Evolutionary conservation across 2,329 filamentous ascomycete species (phyloP).

Genomic region (Aspergillus carbonarius): DNA sequence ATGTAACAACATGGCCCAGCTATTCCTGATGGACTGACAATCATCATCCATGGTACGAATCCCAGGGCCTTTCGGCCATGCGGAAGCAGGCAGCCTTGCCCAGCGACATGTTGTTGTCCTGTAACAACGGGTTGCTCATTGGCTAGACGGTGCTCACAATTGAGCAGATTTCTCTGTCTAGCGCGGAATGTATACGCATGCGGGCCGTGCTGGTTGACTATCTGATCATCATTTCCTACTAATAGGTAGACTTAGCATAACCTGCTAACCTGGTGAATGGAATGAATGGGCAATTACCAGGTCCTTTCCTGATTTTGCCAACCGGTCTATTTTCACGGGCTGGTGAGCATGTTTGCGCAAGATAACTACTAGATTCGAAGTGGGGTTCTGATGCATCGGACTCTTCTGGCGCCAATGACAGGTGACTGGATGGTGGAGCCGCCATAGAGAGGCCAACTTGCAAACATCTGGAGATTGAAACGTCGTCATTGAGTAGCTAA

Average conservation of each 20-base stretch:
- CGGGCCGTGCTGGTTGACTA: neutral
- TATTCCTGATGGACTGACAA: neutral
- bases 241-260: neutral
- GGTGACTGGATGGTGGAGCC: neutral
- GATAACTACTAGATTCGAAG: neutral
- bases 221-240: neutral
- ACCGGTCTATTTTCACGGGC: neutral
- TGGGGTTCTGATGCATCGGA: neutral
- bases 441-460: neutral
- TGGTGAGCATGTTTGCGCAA: slow-evolving; percentile 24
- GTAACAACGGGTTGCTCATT: slow-evolving; percentile 12
- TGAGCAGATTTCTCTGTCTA: slow-evolving; percentile 26
- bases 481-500: neutral
- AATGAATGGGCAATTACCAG: neutral
- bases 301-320: neutral
- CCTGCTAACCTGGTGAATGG: neutral
- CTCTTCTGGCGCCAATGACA: neutral
- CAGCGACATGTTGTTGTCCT: neutral
- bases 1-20: neutral
- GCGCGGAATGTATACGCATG: slow-evolving; percentile 1
- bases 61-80: neutral
- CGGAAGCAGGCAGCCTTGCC: neutral
- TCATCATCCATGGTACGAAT: neutral
- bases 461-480: neutral
- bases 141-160: slow-evolving; percentile 23